phyloP scores from a whole-genome alignment of 352 stramenopile genomes.

The Blastocystis sp. region DNA sequence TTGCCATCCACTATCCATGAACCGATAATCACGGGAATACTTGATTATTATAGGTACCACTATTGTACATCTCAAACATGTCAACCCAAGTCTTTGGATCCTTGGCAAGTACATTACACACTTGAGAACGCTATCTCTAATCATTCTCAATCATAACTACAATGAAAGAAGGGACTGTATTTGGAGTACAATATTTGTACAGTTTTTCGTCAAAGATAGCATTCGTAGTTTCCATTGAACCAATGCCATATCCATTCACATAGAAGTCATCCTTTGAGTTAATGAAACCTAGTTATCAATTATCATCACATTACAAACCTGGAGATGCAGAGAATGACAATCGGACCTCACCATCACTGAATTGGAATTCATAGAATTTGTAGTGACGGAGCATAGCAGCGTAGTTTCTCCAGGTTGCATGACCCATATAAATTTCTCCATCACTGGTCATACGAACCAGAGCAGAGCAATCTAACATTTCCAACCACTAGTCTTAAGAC shows the following conservation, averaged over 20 bases:
- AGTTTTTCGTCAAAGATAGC: constrained; percentile 69
- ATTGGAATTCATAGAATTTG: constrained; percentile 74
- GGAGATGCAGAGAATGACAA: constrained; percentile 74
- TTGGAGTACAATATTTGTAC: constrained; percentile 68
- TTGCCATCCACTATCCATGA: constrained; percentile 70
- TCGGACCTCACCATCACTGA: constrained; percentile 63
- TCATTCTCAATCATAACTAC: constrained; percentile 66
- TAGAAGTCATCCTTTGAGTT: constrained; percentile 77
- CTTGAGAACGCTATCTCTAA: not conserved
- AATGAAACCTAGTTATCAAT: constrained; percentile 66
- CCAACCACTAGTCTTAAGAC: not conserved
- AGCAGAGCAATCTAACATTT: constrained; percentile 68
- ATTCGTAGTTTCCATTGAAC: constrained; percentile 72
- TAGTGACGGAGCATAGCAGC: constrained; percentile 74
- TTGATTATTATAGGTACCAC: constrained; percentile 76
- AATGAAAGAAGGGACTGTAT: constrained; percentile 71
- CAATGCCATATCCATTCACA: constrained; percentile 64
- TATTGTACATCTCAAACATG: constrained; percentile 69
- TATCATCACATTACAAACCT: constrained; percentile 35
- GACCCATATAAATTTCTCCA: constrained; percentile 71
- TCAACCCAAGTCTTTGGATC: constrained; percentile 30
- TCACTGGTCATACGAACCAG: constrained; percentile 71
- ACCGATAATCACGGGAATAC: not conserved
- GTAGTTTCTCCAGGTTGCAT: constrained; percentile 73
- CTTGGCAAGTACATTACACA: constrained; percentile 28